Conservation (phyloP, 352 stramenopile genomes). For the Thalassiosira mediterranea region DNA sequence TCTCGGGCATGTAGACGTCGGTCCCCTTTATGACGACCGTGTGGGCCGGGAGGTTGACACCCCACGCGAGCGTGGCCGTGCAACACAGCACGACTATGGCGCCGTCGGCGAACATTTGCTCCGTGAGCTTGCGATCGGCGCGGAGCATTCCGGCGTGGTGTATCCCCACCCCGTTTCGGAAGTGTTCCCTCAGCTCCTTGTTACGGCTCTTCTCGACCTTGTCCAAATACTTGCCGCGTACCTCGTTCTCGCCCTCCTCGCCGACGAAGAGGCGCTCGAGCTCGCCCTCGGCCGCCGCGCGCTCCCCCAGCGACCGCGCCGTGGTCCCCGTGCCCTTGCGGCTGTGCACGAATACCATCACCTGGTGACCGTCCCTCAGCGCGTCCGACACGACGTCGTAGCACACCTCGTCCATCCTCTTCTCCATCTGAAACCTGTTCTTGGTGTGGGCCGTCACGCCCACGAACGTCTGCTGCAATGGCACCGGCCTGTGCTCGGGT, state of each 20-base stretch:
- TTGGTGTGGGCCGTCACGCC: slow-evolving; percentile 87
- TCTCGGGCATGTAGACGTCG: slow-evolving; percentile 99
- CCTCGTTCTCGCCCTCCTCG: slow-evolving; percentile 70
- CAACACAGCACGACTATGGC: slow-evolving; percentile 97
- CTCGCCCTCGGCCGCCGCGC: slow-evolving; percentile 77
- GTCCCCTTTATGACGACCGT: slow-evolving; percentile 99
- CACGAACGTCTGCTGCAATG: slow-evolving; percentile 98
- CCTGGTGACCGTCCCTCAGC: slow-evolving; percentile 87
- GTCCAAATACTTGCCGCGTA: slow-evolving; percentile 76
- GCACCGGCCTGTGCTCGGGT: slow-evolving; percentile 95
- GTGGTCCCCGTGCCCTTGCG: slow-evolving; percentile 97
- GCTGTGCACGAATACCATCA: slow-evolving; percentile 99
- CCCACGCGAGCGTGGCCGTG: slow-evolving; percentile 99
- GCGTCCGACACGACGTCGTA: slow-evolving; percentile 86
- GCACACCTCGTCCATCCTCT: slow-evolving; percentile 88
- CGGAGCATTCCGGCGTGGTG: slow-evolving; percentile 98
- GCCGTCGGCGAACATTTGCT: slow-evolving; percentile 96
- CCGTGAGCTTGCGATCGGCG: slow-evolving; percentile 91
- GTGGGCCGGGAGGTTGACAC: slow-evolving; percentile 98
- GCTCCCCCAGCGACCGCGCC: slow-evolving; percentile 91
- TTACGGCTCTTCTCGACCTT: slow-evolving; percentile 93
- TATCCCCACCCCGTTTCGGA: slow-evolving; percentile 93
- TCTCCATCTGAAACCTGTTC: slow-evolving; percentile 68
- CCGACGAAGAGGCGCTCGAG: slow-evolving; percentile 79
- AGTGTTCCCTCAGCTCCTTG: slow-evolving; percentile 93